These are phyloP conservation scores for Isatis tinctoria DNA, from an alignment of 345 rosid genomes.

Conservation along the genomic window DNA sequence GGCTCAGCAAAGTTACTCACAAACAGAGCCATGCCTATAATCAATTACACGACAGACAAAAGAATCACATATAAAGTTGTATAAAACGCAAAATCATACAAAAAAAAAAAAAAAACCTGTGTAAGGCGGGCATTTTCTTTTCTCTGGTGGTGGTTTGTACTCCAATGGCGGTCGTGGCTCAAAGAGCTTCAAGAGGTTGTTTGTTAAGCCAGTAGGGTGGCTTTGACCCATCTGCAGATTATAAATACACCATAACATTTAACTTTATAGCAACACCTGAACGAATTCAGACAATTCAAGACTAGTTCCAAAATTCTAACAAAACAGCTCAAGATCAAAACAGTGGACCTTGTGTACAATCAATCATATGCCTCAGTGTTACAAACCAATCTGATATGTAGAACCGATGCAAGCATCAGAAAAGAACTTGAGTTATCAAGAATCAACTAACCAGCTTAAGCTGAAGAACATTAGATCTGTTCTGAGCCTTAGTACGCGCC, in stretches of 20 bases:
- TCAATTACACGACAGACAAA: background rate
- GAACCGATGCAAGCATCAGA: background rate
- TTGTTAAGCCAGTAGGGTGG: constrained; percentile 89
- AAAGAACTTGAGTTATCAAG: background rate
- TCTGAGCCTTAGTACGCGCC: constrained; percentile 76
- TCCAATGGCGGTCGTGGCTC: constrained; percentile 90
- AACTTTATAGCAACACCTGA: background rate
- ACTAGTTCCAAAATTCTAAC: background rate
- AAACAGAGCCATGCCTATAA: constrained; percentile 79
- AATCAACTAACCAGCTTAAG: constrained; percentile 61
- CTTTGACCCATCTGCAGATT: constrained; percentile 82
- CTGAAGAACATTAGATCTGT: constrained; percentile 90
- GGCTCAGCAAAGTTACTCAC: constrained; percentile 78
- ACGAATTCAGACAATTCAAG: background rate
- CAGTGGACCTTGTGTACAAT: background rate
- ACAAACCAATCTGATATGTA: background rate
- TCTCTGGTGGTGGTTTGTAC: constrained; percentile 83
- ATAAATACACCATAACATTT: background rate
- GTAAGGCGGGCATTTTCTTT: constrained; percentile 76
- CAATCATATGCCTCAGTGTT: too few relatives aligned
- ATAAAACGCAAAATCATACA: background rate
- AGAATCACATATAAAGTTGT: background rate
- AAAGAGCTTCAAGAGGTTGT: constrained; percentile 77
- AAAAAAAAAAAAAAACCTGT: constrained; percentile 40
- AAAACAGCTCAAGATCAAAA: background rate